Evolutionary conservation across 2,329 filamentous ascomycete genomes (phyloP), one percentile per base, ranked within the genome.

Genomic region (Parastagonospora nodorum): DNA sequence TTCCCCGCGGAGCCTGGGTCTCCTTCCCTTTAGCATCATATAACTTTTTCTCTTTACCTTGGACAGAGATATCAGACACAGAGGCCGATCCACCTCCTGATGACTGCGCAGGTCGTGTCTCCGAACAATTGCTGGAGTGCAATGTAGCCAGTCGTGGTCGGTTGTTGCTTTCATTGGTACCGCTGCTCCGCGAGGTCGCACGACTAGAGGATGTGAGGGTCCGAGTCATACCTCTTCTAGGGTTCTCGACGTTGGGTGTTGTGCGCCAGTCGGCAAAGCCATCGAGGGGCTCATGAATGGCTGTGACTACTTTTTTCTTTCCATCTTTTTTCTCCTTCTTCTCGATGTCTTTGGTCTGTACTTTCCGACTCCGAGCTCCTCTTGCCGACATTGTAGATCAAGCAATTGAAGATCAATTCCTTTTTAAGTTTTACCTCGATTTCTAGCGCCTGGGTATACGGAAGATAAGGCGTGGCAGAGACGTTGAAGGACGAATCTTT

Each of bases 311-410:
- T 43, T 68, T 71, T 5, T 58, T 54, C 41, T 73, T 72, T 11
- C 61, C 60, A 55, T 45, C 51, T 73, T 75, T 55, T 73, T 74
- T 49, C 74, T 74, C 42, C 68, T 68, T 57, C 28, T 75, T 76
- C 44, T 74, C 61, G 11, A 75, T 72, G 33, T 74, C 65, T 49
- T 75, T 75, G 29, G 66, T 60, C 47, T 73, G 66, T n/a, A 68
- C 70, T 57, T 76, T 76, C 5, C 74, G 69, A 47, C 71, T 71
- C 16, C 71, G 63, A 11, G 73, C 73, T 32, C 74, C 74, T 62
- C 74, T 60, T 48, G 71, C 73, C 28, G 74, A 74, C 74, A 76
- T 76, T 19, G 41, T 57, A 16, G 42, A 32, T 42, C 37, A 41
- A 45, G 2, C 28, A 36, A 16, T 15, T 5, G 27, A 11, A 10